Evolutionary conservation across 2,329 filamentous ascomycete species (phyloP).

Genomic region (Macrophomina tecta): DNA sequence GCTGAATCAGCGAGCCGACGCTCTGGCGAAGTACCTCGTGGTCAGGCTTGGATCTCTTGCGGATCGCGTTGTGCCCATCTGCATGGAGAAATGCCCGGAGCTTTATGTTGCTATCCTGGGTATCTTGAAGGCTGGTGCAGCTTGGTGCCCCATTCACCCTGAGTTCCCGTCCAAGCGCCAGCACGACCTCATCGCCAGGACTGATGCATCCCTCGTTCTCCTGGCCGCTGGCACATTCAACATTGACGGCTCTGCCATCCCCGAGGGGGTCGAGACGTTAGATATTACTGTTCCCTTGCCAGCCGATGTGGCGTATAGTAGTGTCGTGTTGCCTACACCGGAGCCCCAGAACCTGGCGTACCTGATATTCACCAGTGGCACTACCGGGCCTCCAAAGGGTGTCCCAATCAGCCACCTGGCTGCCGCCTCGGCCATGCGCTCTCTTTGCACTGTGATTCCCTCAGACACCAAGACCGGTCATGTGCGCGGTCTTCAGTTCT

Average conservation of each 20-base stretch:
- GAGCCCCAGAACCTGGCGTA: slow-evolving; percentile 47
- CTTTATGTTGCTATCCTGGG: slow-evolving; percentile 50
- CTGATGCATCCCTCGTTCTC: slow-evolving; percentile 26
- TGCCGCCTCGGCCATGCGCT: slow-evolving; percentile 32
- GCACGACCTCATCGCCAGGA: slow-evolving; percentile 46
- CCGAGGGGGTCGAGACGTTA: slow-evolving; percentile 34
- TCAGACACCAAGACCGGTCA: slow-evolving; percentile 35
- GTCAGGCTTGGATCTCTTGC: slow-evolving; percentile 35
- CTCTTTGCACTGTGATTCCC: slow-evolving; percentile 40
- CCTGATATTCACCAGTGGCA: slow-evolving; percentile 27
- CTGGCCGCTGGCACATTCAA: slow-evolving; percentile 2
- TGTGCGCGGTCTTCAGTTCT: slow-evolving; percentile 38
- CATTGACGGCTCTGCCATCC: slow-evolving; percentile 6
- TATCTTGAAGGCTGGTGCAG: slow-evolving; percentile 51
- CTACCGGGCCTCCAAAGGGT: slow-evolving; percentile 27
- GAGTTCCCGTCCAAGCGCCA: slow-evolving; percentile 36
- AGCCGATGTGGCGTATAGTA: not conserved
- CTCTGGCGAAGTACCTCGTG: slow-evolving; percentile 40
- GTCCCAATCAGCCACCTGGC: slow-evolving; percentile 31
- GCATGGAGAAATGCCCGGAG: slow-evolving; percentile 47
- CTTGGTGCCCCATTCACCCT: slow-evolving; percentile 51
- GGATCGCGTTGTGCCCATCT: slow-evolving; percentile 41
- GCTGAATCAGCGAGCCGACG: slow-evolving; percentile 43
- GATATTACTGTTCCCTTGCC: slow-evolving; percentile 41
- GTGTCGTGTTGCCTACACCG: slow-evolving; percentile 2